These are phyloP conservation scores for Aspergillus sojae DNA, from an alignment of 2,329 filamentous ascomycete genomes.

Conservation along the genomic window DNA sequence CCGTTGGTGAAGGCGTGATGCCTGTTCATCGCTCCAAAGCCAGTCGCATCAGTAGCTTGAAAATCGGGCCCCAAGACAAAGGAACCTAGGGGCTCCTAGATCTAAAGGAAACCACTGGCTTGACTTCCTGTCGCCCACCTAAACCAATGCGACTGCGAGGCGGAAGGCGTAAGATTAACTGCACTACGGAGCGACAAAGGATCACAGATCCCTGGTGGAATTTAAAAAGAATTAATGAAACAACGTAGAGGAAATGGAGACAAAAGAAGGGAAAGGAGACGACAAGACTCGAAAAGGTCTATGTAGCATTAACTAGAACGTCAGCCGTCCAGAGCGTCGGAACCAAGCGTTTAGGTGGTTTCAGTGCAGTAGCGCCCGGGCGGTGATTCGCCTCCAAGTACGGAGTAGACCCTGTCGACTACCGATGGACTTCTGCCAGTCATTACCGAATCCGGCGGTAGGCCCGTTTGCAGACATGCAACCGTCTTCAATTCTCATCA, in stretches of 20 bases:
- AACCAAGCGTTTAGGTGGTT: conserved; percentile 6
- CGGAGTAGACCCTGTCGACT: no score
- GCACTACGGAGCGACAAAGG: background rate
- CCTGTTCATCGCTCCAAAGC: conserved; percentile 72
- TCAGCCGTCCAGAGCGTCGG: background rate
- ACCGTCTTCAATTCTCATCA: background rate
- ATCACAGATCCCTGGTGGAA: conserved; percentile 6
- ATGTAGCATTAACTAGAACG: background rate
- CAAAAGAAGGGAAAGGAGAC: background rate
- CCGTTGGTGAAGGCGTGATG: conserved; percentile 86
- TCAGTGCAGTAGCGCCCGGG: background rate
- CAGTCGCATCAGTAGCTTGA: conserved; percentile 35
- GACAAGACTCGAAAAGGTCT: background rate
- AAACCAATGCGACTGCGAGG: conserved; percentile 11
- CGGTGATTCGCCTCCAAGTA: conserved; percentile 3
- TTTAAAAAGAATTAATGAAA: background rate
- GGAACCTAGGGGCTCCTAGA: conserved; percentile 9
- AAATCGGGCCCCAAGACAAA: conserved; percentile 10
- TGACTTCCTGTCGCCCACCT: conserved; percentile 7
- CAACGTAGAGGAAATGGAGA: background rate
- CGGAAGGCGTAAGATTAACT: background rate
- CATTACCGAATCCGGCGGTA: conserved; percentile 17
- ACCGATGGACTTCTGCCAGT: background rate
- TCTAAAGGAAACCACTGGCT: conserved; percentile 17
- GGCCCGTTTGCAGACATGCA: conserved; percentile 25